Base-by-base conservation (phyloP, 768 basidiomycete species). In the Naganishia onofrii region DNA sequence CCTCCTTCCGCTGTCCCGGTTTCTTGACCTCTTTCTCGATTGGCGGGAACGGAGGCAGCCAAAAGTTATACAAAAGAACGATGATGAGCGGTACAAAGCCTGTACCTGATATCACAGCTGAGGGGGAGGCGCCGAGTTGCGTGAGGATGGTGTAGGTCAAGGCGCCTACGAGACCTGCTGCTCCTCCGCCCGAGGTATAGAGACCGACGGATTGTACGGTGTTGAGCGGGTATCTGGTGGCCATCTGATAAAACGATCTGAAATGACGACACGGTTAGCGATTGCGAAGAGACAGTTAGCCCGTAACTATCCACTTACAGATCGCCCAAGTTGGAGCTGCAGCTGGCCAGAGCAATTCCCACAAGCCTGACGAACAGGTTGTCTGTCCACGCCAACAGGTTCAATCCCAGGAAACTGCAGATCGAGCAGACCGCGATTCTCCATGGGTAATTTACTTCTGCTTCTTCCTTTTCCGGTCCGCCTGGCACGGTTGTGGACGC, bases 31-130 rank as follows among this genome's bases (percentile, higher is more conserved):
- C 60, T 36, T 66, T 60, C 32, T 70, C 55, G 28, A 54, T 46
- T 10, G 60, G 53, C 17, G 69, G 69, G 53, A 70, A 70, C 3
- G 54, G 57, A 3, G 69, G 69, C 23, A 70, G 34, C 69, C 69
- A 70, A 26, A 70, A 70, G 53, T 70, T 70, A 36, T 70, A 70
- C 26, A 70, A 21, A 21, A 60, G 48, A 13, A 70, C 57, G 52
- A 70, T 64, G 36, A 70, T 29, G 28, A 70, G 63, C 29, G 63
- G 69, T 21, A 70, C 69, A 13, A 70, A 53, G 12, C 69, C 69
- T n/a, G 69, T 70, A n/a, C 69, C 69, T 31, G 69, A 70, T 34
- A 70, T 70, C 48, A 70, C 69, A 4, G 69, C 58, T 34, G 69
- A 70, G 34, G 69, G 69, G 31, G 69, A 64, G 23, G 69, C 69